These are phyloP conservation scores for Pseudocercospora vitis DNA, from an alignment of 2,329 filamentous ascomycete genomes.

Conservation along the genomic window DNA sequence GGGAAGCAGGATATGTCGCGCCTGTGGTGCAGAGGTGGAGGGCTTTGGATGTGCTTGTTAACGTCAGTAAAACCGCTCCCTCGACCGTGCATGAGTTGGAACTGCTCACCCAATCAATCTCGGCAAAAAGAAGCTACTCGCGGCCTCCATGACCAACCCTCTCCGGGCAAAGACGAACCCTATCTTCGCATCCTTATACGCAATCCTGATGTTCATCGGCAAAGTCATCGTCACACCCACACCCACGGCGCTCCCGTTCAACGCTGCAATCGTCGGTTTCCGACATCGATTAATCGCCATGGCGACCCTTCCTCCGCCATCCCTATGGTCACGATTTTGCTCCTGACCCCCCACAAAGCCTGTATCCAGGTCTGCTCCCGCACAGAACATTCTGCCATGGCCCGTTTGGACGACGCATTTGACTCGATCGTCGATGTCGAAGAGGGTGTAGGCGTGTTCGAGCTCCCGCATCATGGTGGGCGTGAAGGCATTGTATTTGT, in stretches of 20 bases:
- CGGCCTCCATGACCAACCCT: conserved; percentile 71
- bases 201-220: conserved; percentile 57
- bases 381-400: conserved; percentile 54
- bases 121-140: conserved; percentile 69
- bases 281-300: conserved; percentile 59
- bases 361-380: conserved; percentile 57
- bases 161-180: conserved; percentile 73
- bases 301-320: conserved; percentile 51
- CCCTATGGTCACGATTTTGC: conserved; percentile 51
- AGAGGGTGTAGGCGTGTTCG: conserved; percentile 52
- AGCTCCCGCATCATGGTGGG: conserved; percentile 63
- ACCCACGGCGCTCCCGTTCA: conserved; percentile 58
- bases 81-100: not conserved
- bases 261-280: conserved; percentile 57
- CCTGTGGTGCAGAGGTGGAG: conserved; percentile 69
- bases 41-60: conserved; percentile 53
- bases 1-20: conserved; percentile 53
- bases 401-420: conserved; percentile 58
- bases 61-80: conserved; percentile 6
- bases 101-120: conserved; percentile 60
- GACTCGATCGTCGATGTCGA: conserved; percentile 57
- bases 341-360: conserved; percentile 50
- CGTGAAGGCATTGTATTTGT: conserved; percentile 69
- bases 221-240: conserved; percentile 61
- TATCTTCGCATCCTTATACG: conserved; percentile 61